Evolutionary conservation across 768 basidiomycete species (phyloP).

Genomic region (Pleurotus ostreatus): DNA sequence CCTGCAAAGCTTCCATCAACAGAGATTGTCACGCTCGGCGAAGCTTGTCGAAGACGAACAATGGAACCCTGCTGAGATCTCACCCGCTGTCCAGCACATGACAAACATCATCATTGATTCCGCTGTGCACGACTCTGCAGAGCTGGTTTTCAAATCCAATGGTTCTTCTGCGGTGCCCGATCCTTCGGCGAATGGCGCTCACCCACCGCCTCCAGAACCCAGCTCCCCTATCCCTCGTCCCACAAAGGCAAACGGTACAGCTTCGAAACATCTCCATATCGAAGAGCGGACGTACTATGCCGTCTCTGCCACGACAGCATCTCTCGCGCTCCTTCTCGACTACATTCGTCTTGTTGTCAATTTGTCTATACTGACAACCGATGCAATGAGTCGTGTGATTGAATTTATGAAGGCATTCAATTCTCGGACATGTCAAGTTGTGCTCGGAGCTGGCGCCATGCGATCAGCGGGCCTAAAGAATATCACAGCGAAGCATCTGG

Average conservation of each 20-base stretch:
- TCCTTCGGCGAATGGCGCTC: conserved; percentile 15
- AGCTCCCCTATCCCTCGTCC: conserved; percentile 14
- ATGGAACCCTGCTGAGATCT: conserved; percentile 82
- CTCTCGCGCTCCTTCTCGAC: conserved; percentile 69
- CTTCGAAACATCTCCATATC: conserved; percentile 62
- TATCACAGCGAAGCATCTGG: conserved; percentile 97
- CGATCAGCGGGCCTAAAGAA: conserved; percentile 95
- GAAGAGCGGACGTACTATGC: conserved; percentile 85
- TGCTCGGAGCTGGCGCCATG: conserved; percentile 99
- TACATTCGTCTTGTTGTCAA: conserved; percentile 89
- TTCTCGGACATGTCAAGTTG: conserved; percentile 96
- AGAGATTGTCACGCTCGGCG: conserved; percentile 73
- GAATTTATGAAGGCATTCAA: conserved; percentile 98
- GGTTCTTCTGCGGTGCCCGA: conserved; percentile 14
- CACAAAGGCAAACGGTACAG: conserved; percentile 20
- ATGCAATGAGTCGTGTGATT: conserved; percentile 91
- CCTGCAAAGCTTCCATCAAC: conserved; percentile 81
- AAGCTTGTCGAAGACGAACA: conserved; percentile 94
- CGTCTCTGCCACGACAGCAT: conserved; percentile 80
- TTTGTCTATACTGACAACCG: conserved; percentile 83
- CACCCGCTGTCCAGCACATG: conserved; percentile 60
- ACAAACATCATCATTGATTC: conserved; percentile 72
- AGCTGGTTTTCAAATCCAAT: conserved; percentile 43
- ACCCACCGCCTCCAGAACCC: conserved; percentile 12
- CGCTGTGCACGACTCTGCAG: conserved; percentile 78